Percentiles rank a stretch among this genome's conserved stretches.
Conservation (phyloP, 1,284 basidiomycete species). For the Stereum hirsutum region DNA sequence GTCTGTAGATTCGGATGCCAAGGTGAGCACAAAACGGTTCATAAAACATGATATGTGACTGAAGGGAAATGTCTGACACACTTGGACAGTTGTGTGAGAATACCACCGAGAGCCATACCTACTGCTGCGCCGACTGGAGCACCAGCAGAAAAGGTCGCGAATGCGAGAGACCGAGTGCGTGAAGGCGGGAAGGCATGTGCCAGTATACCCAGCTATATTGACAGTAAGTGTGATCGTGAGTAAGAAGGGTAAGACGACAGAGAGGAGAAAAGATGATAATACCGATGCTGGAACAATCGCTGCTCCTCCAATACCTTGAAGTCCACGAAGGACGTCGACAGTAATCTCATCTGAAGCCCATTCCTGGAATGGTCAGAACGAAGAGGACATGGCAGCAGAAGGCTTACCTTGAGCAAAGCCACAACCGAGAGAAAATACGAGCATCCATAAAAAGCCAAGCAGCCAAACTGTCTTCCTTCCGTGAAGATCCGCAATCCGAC, state of each 20-base stretch:
- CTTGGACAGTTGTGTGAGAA: slow-evolving; percentile 58
- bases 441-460: slow-evolving; percentile 28
- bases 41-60: slow-evolving; percentile 1
- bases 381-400: neutral
- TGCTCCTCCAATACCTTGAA: slow-evolving; percentile 65
- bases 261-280: slow-evolving; percentile 2
- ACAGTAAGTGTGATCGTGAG: neutral
- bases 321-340: slow-evolving; percentile 54
- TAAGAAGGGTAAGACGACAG: neutral
- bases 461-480: slow-evolving; percentile 47
- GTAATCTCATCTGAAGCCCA: slow-evolving; percentile 37
- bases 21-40: no score
- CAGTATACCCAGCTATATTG: slow-evolving; percentile 63
- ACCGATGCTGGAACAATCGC: slow-evolving; percentile 64
- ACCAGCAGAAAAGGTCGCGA: slow-evolving; percentile 72
- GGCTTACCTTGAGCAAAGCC: slow-evolving; percentile 34
- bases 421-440: slow-evolving; percentile 28
- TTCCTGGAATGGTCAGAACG: neutral
- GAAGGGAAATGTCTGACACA: slow-evolving; percentile 15
- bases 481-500: slow-evolving; percentile 50
- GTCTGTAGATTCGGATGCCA: slow-evolving; percentile 11
- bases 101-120: slow-evolving; percentile 60
- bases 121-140: slow-evolving; percentile 72
- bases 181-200: slow-evolving; percentile 68
- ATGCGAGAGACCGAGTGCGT: slow-evolving; percentile 58